Evolutionary conservation across 768 basidiomycete species (phyloP), one percentile per base, ranked within the genome.

Genomic region (Naematelia aurantialba): DNA sequence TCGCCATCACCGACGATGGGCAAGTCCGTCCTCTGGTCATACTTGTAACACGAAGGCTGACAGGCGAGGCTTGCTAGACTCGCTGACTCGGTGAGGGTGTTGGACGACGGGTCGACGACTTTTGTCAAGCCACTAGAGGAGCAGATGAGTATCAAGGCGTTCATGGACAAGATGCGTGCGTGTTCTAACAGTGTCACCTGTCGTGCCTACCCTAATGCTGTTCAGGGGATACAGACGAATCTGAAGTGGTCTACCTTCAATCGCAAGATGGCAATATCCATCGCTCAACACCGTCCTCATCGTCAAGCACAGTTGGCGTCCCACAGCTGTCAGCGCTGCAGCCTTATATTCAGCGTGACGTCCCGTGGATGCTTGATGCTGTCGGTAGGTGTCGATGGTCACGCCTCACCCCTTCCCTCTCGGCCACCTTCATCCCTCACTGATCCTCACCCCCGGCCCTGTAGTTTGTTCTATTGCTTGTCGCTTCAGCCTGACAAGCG

Each of bases 211-310:
- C 5, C 50, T 53, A 39, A 46, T n/a, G 12, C 3, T 24, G 21
- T 12, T 30, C 54, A 68, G 65, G 51, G 21, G 57, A 70, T 47
- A 19, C 58, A 11, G 34, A 50, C 2, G 46, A 51, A 2, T 2
- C 25, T 11, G 78, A 82, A 45, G 81, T 87, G 14, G 78, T 81
- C 63, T 94, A 94, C 74, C 80, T 96, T 2, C 92, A 96, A 74
- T 89, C 88, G 3, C 91, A 96, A 75, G 90, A 94, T 72, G 92
- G 92, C 8, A 97, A 96, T 74, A 60, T 94, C 24, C 90, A 83
- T 67, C 64, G 70, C 10, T 60, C 60, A 0, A 50, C 49, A 21
- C 53, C 56, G 2, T 55, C 42, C 29, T 27, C 60, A 2, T 10
- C 31, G 3, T 62, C 55, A 24, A 53, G 46, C 11, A 39, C 8